Evolutionary conservation across 169 alveolate species (phyloP).

Genomic region (Eimeria sp.): DNA sequence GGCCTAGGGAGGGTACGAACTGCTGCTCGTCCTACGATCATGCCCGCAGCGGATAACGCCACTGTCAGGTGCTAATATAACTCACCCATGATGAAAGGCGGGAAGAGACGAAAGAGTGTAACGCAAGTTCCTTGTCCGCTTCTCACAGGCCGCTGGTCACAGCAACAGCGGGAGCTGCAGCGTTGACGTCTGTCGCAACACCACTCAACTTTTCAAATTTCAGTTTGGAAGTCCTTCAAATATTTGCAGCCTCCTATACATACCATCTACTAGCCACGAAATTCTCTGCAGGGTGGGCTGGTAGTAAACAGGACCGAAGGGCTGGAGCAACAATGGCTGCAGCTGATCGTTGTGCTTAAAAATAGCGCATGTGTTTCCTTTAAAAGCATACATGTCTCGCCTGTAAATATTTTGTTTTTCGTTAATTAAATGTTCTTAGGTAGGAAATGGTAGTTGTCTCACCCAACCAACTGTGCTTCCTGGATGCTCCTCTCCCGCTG

Average conservation of each 20-base stretch:
- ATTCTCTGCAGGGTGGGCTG: not conserved
- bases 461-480: not conserved
- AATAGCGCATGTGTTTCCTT: not conserved
- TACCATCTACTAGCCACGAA: not conserved
- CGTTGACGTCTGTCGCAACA: not conserved
- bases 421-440: not conserved
- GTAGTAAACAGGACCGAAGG: not conserved
- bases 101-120: not conserved
- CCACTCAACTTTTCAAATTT: not conserved
- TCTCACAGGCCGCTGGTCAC: conserved; percentile 27
- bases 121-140: not conserved
- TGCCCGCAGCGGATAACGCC: not conserved
- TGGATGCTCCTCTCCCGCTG: not conserved
- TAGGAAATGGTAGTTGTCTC: not conserved
- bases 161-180: not conserved
- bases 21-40: not conserved
- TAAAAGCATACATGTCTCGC: not conserved
- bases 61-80: not conserved
- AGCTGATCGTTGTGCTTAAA: not conserved
- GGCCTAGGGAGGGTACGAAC: not conserved
- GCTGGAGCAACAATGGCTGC: not conserved
- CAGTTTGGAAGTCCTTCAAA: not conserved
- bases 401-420: not conserved
- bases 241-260: not conserved
- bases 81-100: conserved; percentile 16